phyloP scores from a whole-genome alignment of 2,329 filamentous ascomycete genomes.

The Fusarium xylarioides region DNA sequence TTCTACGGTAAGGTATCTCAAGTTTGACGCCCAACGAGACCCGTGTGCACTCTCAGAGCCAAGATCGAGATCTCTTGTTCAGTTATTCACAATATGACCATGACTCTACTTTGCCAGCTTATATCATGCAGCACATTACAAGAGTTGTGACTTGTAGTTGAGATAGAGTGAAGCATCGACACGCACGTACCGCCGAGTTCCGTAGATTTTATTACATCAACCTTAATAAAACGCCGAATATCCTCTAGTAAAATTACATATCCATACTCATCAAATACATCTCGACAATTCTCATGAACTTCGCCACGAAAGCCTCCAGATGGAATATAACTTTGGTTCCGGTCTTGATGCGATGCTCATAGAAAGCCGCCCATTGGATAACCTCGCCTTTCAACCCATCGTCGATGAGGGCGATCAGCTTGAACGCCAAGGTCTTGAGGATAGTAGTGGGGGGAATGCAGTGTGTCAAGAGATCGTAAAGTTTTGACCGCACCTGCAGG shows the following conservation, averaged over 20 bases:
- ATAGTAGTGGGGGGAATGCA: conserved; percentile 96
- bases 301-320: conserved; percentile 96
- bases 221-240: conserved; percentile 41
- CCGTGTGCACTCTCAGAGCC: conserved; percentile 1
- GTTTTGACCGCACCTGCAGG: conserved; percentile 85
- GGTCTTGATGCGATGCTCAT: conserved; percentile 92
- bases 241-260: conserved; percentile 52
- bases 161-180: not conserved
- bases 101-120: not conserved
- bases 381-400: conserved; percentile 91
- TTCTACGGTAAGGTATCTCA: not conserved
- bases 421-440: conserved; percentile 93
- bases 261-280: conserved; percentile 92
- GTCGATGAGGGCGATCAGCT: conserved; percentile 86
- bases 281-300: conserved; percentile 96
- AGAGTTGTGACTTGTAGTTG: not conserved
- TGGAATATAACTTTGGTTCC: conserved; percentile 98
- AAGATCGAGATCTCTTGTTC: not conserved
- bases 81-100: not conserved
- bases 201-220: conserved; percentile 20
- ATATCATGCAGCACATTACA: not conserved
- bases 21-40: conserved; percentile 1
- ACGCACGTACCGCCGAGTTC: conserved; percentile 14
- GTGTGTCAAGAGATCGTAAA: conserved; percentile 97
- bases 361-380: conserved; percentile 95